Evolutionary conservation across 805 yeast genomes (phyloP), one percentile per base, ranked within the genome.

Genomic region (Yarrowia sp.): DNA sequence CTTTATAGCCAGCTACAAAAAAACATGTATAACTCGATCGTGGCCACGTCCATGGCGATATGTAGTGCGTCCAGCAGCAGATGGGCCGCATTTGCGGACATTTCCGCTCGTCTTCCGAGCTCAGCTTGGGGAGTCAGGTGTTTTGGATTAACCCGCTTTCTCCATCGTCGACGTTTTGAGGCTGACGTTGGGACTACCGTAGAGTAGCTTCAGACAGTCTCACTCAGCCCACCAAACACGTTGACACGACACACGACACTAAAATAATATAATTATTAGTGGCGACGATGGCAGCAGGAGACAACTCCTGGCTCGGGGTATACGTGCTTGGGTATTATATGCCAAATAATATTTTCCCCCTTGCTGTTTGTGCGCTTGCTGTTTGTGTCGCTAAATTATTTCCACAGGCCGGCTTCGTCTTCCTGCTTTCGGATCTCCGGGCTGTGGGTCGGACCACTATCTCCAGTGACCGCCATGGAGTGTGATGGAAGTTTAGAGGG

Each of bases 401-500:
- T n/a, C n/a, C n/a, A n/a, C n/a, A n/a, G n/a, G n/a, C n/a, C n/a
- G n/a, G n/a, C n/a, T n/a, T n/a, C n/a, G n/a, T n/a, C n/a, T n/a
- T n/a, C n/a, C n/a, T n/a, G n/a, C n/a, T n/a, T n/a, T n/a, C n/a
- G n/a, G n/a, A n/a, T n/a, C n/a, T n/a, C n/a, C n/a, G n/a, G n/a
- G n/a, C n/a, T n/a, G 44, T 39, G 29, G n/a, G 32, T 42, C 47
- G 47, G 47, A 25, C 47, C 32, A 42, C 32, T 42, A 42, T 42
- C 47, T 42, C 32, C 32, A 24, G 47, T 16, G 47, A 31, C 18
- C 51, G 33, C n/a, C 60, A 53, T 36, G 60, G 60, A 53, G 60
- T 53, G 33, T 36, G 46, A 36, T 53, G 55, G 55, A 47, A 47
- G 55, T 47, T 47, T 47, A 47, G 55, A 47, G 29, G 55, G 55